phyloP scores from a whole-genome alignment of 495 filamentous ascomycete genomes.

The Penicillium mononematosum region DNA sequence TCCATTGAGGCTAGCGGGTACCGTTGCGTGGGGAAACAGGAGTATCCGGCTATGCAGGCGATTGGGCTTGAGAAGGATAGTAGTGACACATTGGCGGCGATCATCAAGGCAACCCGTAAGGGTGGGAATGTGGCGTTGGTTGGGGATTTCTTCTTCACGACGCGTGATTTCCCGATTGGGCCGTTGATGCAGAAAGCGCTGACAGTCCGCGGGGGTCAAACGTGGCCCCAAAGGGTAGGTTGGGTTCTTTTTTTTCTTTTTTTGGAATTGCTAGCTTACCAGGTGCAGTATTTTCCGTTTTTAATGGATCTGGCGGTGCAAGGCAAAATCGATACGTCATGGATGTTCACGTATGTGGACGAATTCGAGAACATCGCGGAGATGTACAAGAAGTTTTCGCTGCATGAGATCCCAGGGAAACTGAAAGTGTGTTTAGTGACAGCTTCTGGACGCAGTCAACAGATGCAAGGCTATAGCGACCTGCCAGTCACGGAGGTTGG shows the following conservation, averaged over 20 bases:
- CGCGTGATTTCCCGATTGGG: slow-evolving; percentile 32
- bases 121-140: slow-evolving; percentile 34
- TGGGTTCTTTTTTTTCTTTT: neutral
- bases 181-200: slow-evolving; percentile 31
- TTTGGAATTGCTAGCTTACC: neutral
- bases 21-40: slow-evolving; percentile 22
- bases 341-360: slow-evolving; percentile 33
- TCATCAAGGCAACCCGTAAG: slow-evolving; percentile 33
- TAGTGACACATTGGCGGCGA: slow-evolving; percentile 28
- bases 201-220: slow-evolving; percentile 29
- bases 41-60: slow-evolving; percentile 24
- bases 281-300: slow-evolving; percentile 28
- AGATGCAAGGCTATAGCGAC: slow-evolving; percentile 4
- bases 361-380: slow-evolving; percentile 31
- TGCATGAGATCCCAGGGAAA: slow-evolving; percentile 25
- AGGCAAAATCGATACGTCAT: slow-evolving; percentile 30
- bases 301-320: slow-evolving; percentile 27
- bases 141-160: slow-evolving; percentile 34
- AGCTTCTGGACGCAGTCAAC: slow-evolving; percentile 23
- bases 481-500: neutral
- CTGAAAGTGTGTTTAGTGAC: slow-evolving; percentile 31
- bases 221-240: slow-evolving; percentile 27
- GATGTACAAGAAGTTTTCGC: slow-evolving; percentile 21
- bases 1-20: slow-evolving; percentile 38
- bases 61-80: slow-evolving; percentile 29